These are phyloP conservation scores for Domatiomyces catenatus DNA, from an alignment of 2,329 filamentous ascomycete genomes.

Conservation along the genomic window DNA sequence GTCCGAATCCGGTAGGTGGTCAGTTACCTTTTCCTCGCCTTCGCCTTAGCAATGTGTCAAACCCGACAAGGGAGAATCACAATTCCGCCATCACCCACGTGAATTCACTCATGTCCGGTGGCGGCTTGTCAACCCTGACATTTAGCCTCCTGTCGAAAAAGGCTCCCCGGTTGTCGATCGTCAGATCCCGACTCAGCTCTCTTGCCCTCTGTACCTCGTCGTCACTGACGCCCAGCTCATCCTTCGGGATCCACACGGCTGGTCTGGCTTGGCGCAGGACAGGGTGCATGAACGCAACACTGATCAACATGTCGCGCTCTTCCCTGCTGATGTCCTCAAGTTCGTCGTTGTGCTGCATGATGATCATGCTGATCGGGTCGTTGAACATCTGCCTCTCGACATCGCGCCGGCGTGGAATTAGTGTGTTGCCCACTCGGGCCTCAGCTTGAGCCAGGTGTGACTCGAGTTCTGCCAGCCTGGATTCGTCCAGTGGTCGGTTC, in stretches of 20 bases:
- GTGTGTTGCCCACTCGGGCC: constrained; percentile 1
- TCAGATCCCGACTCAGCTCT: constrained; percentile 11
- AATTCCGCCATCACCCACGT: constrained; percentile 19
- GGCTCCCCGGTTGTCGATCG: constrained; percentile 16
- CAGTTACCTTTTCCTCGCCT: no score
- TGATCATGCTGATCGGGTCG: constrained; percentile 12
- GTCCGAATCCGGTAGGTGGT: no score
- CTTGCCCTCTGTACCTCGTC: constrained; percentile 12
- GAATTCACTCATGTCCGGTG: constrained; percentile 21
- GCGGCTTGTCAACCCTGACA: constrained; percentile 19
- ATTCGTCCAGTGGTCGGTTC: constrained; percentile 6
- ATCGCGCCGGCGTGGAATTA: constrained; percentile 6
- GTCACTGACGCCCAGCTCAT: constrained; percentile 14
- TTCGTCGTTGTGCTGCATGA: constrained; percentile 14
- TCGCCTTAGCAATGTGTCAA: constrained; percentile 11
- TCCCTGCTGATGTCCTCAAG: constrained; percentile 13
- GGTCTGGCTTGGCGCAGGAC: constrained; percentile 14
- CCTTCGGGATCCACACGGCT: constrained; percentile 16
- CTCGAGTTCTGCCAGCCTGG: constrained; percentile 4
- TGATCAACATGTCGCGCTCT: constrained; percentile 14
- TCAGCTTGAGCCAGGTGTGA: constrained; percentile 2
- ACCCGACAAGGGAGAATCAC: constrained; percentile 3
- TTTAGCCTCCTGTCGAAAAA: constrained; percentile 16
- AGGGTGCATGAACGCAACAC: constrained; percentile 17
- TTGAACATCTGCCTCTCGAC: constrained; percentile 6